Evolutionary conservation across 2,329 filamentous ascomycete genomes (phyloP), one percentile per base, ranked within the genome.

Genomic region (Arthrobotrys pseudoclavata): DNA sequence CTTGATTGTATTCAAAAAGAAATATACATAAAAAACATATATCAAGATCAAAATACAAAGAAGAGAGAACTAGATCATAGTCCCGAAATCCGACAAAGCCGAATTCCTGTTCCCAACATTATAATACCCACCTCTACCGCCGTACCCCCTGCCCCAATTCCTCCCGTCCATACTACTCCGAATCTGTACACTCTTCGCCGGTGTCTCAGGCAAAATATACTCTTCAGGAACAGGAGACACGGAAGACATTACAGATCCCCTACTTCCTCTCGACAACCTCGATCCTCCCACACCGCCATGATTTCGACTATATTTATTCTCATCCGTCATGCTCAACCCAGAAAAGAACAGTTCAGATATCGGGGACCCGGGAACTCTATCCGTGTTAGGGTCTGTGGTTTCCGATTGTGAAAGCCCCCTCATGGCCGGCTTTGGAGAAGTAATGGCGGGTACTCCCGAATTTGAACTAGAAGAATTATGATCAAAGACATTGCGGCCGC

Each of bases 151-250:
- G 4, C 75, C 75, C 75, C 75, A 79, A n/a, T 40, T 64, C 48
- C 63, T 55, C 40, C 40, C 53, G 4, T 74, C 69, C 10, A 37
- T 26, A 48, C 69, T 74, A 37, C 20, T 40, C 50, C 69, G 12
- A 29, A 22, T 29, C 29, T 55, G 22, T 10, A 18, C 37, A 22
- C 34, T 37, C 20, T 55, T 60, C 26, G 66, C 69, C 9, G 69
- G 69, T 50, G 37, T 74, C 62, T 52, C 55, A 26, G 55, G 55
- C 34, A 60, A 42, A 18, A 60, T 60, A 42, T 72, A 63, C 40
- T 79, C 75, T 47, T 79, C 75, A 20, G 75, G 75, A 18, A 79
- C 75, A 34, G 75, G 69, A 40, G 31, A 45, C 24, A 72, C 42
- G 9, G 68, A 20, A 18, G 53, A 72, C 6, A 72, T 20, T 18